These are phyloP conservation scores for Apiospora aurea DNA, from an alignment of 2,329 filamentous ascomycete genomes.

Conservation along the genomic window DNA sequence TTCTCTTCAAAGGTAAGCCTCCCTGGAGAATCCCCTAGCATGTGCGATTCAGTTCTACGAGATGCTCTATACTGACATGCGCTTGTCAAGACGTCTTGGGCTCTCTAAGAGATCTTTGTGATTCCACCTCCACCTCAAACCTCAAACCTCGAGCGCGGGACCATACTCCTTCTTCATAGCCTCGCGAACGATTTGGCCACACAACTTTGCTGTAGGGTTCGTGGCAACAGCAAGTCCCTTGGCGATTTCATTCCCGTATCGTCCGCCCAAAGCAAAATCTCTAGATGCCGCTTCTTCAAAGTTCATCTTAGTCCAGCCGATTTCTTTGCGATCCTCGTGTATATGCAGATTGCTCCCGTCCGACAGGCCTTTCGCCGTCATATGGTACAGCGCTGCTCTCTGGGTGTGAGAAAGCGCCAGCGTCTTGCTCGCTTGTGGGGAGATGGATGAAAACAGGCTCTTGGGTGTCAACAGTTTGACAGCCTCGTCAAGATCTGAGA, in stretches of 20 bases:
- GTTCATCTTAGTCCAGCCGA: constrained; percentile 57
- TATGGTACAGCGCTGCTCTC: constrained; percentile 69
- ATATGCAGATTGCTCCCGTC: constrained; percentile 47
- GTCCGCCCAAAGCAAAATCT: constrained; percentile 69
- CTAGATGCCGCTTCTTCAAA: constrained; percentile 69
- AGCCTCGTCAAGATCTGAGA: constrained; percentile 64
- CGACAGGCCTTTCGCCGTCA: constrained; percentile 59
- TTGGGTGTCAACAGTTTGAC: constrained; percentile 65
- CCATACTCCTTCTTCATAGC: constrained; percentile 75
- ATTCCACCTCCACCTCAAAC: constrained; percentile 17
- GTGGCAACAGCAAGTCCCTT: constrained; percentile 69
- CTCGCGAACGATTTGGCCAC: constrained; percentile 72
- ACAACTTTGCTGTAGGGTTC: constrained; percentile 74
- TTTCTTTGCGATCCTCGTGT: constrained; percentile 50
- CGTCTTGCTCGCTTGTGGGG: constrained; percentile 69
- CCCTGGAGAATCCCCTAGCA: neutral
- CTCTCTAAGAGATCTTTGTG: constrained; percentile 15
- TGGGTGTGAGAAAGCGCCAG: constrained; percentile 77
- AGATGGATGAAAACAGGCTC: constrained; percentile 60
- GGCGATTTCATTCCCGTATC: constrained; percentile 71
- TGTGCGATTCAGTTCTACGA: neutral
- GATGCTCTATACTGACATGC: neutral
- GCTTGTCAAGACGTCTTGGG: constrained; percentile 10
- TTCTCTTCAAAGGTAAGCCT: constrained; percentile 50
- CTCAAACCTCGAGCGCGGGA: constrained; percentile 51